Evolutionary conservation across 2,329 filamentous ascomycete species (phyloP).

Genomic region (Sclerotinia trifoliorum): DNA sequence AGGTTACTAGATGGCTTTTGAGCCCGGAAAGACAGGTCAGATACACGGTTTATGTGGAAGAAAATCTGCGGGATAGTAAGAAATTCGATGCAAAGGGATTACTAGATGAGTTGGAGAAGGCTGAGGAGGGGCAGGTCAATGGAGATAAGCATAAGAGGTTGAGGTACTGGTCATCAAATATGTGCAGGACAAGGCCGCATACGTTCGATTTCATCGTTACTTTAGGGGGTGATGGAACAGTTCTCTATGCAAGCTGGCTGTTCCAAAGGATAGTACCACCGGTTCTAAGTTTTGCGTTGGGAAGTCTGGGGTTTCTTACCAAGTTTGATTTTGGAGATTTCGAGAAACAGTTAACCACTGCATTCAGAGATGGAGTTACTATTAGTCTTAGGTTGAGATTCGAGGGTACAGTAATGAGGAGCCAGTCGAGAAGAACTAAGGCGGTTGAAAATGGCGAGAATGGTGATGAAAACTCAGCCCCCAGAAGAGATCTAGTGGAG

Average conservation of each 20-base stretch:
- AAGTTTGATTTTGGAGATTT: slow-evolving; percentile 90
- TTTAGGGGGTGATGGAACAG: slow-evolving; percentile 92
- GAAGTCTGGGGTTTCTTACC: slow-evolving; percentile 90
- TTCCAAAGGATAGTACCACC: slow-evolving; percentile 95
- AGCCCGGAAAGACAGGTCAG: slow-evolving; percentile 62
- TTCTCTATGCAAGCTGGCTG: slow-evolving; percentile 93
- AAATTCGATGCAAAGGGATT: slow-evolving; percentile 73
- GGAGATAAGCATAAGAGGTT: slow-evolving; percentile 49
- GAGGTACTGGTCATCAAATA: slow-evolving; percentile 77
- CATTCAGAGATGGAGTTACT: slow-evolving; percentile 80
- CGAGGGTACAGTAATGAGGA: slow-evolving; percentile 91
- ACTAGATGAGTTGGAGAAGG: slow-evolving; percentile 55
- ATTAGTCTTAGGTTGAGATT: slow-evolving; percentile 86
- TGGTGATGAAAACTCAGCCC: slow-evolving; percentile 45
- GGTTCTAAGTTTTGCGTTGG: slow-evolving; percentile 85
- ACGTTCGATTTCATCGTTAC: slow-evolving; percentile 93
- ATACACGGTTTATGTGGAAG: slow-evolving; percentile 83
- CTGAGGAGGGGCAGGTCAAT: slow-evolving; percentile 44
- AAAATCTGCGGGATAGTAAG: slow-evolving; percentile 67
- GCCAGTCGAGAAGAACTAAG: slow-evolving; percentile 50
- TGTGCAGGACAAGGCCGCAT: slow-evolving; percentile 76
- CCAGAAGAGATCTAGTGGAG: slow-evolving; percentile 71
- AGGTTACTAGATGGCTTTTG: slow-evolving; percentile 78
- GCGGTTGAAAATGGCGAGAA: slow-evolving; percentile 35
- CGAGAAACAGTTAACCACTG: slow-evolving; percentile 63